These are phyloP conservation scores for Helotiales sp. DNA, from an alignment of 2,329 filamentous ascomycete genomes.

Conservation along the genomic window DNA sequence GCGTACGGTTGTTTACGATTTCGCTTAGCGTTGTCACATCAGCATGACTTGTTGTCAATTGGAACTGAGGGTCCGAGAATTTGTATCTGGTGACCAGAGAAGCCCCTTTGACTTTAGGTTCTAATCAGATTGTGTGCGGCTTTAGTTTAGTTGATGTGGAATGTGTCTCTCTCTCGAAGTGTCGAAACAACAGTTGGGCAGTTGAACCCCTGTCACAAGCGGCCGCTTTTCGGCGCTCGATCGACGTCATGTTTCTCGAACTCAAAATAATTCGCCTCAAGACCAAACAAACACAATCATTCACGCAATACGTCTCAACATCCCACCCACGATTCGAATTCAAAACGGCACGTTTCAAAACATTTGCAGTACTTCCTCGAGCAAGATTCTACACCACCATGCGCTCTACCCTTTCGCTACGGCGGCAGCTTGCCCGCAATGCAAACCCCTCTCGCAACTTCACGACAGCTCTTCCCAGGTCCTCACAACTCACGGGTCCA, in stretches of 20 bases:
- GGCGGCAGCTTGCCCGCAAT: background rate
- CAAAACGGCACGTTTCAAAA: background rate
- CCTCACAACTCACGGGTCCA: background rate
- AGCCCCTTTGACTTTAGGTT: too few relatives aligned
- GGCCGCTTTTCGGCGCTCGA: slow-evolving; percentile 38
- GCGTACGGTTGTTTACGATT: too few relatives aligned
- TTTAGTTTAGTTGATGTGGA: too few relatives aligned
- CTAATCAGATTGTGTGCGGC: too few relatives aligned
- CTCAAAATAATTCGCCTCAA: background rate
- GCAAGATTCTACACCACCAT: background rate
- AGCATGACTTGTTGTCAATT: too few relatives aligned
- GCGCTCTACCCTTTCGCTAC: slow-evolving; percentile 5
- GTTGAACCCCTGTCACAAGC: slow-evolving; percentile 2
- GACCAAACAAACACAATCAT: background rate
- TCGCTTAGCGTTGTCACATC: too few relatives aligned
- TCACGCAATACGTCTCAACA: background rate
- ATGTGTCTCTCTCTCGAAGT: too few relatives aligned
- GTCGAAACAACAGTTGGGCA: too few relatives aligned
- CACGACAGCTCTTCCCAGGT: background rate
- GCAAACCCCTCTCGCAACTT: background rate
- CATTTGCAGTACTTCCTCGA: background rate
- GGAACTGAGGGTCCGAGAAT: too few relatives aligned
- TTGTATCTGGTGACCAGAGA: too few relatives aligned
- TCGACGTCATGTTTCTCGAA: slow-evolving; percentile 7
- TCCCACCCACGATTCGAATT: background rate